Conservation (phyloP, 768 basidiomycete species). For the Boletus speciosus region DNA sequence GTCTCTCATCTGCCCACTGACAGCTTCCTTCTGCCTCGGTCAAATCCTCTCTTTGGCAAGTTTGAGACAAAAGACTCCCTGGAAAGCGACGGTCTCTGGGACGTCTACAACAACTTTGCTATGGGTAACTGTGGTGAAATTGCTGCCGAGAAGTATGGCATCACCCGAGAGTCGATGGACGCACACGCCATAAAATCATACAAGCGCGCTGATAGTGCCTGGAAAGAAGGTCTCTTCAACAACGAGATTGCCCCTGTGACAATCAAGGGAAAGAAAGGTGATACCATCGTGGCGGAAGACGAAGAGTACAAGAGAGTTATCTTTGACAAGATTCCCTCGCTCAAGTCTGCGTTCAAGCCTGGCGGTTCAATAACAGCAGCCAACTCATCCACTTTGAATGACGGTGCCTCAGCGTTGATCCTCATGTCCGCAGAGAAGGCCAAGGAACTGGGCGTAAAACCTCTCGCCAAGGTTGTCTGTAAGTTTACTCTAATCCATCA, state of each 20-base stretch:
- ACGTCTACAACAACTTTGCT: constrained; percentile 95
- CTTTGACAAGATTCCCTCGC: constrained; percentile 87
- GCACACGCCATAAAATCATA: constrained; percentile 93
- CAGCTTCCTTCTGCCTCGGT: constrained; percentile 80
- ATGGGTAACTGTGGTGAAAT: constrained; percentile 98
- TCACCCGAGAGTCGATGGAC: constrained; percentile 87
- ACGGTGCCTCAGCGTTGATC: constrained; percentile 94
- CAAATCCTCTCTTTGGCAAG: constrained; percentile 84
- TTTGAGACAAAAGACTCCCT: constrained; percentile 84
- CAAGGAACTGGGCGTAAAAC: constrained; percentile 84
- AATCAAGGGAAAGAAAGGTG: constrained; percentile 92
- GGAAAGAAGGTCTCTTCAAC: constrained; percentile 80
- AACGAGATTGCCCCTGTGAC: constrained; percentile 88
- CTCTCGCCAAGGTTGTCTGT: constrained; percentile 95
- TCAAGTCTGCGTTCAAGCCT: constrained; percentile 87
- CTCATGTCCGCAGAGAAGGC: constrained; percentile 94
- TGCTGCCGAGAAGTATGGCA: constrained; percentile 75
- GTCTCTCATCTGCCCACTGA: neutral
- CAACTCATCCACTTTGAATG: constrained; percentile 92
- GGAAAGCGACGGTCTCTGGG: constrained; percentile 91
- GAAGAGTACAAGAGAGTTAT: constrained; percentile 98
- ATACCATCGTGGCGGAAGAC: constrained; percentile 85
- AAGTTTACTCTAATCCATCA: constrained; percentile 31
- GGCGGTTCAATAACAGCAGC: constrained; percentile 93
- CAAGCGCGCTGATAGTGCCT: constrained; percentile 87